Percentiles rank a stretch among this genome's conserved stretches.
Evolutionary conservation across 768 basidiomycete genomes (phyloP).

Genomic region (Leccinum longicurvipes): DNA sequence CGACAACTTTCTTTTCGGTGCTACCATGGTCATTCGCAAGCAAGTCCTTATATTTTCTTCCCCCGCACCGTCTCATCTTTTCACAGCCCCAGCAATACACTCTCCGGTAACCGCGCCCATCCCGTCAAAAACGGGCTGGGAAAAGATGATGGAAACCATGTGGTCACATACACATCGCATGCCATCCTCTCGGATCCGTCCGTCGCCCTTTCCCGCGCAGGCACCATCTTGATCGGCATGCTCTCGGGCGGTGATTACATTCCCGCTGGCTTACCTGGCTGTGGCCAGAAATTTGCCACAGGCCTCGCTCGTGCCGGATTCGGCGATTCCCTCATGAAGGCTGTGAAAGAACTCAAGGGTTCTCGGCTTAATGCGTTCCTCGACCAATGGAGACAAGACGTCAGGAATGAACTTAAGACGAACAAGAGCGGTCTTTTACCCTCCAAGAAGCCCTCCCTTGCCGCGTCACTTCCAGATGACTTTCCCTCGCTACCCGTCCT

Average conservation of each 20-base stretch:
- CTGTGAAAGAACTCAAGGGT: slow-evolving; percentile 48
- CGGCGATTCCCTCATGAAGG: slow-evolving; percentile 63
- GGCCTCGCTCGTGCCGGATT: slow-evolving; percentile 82
- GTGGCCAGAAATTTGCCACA: slow-evolving; percentile 68
- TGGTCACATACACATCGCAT: slow-evolving; percentile 37
- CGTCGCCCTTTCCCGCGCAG: slow-evolving; percentile 53
- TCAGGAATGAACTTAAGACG: slow-evolving; percentile 64
- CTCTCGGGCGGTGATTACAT: slow-evolving; percentile 92
- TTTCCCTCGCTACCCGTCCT: slow-evolving; percentile 77
- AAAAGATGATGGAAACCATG: slow-evolving; percentile 71
- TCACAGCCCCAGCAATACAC: slow-evolving; percentile 61
- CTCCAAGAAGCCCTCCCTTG: slow-evolving; percentile 60
- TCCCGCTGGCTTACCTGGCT: slow-evolving; percentile 62
- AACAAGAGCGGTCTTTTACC: slow-evolving; percentile 63
- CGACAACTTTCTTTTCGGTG: slow-evolving; percentile 90
- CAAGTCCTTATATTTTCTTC: slow-evolving; percentile 27
- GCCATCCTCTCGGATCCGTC: slow-evolving; percentile 43
- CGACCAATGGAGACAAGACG: slow-evolving; percentile 55
- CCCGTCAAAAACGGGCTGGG: slow-evolving; percentile 63
- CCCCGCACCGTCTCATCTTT: slow-evolving; percentile 3
- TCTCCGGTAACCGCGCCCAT: slow-evolving; percentile 69
- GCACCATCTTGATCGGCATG: slow-evolving; percentile 79
- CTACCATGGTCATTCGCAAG: slow-evolving; percentile 82
- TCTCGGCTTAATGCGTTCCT: slow-evolving; percentile 52
- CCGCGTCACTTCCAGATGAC: slow-evolving; percentile 56